Base-by-base conservation (phyloP, 257 asterid species). In the Scutellaria minor region DNA sequence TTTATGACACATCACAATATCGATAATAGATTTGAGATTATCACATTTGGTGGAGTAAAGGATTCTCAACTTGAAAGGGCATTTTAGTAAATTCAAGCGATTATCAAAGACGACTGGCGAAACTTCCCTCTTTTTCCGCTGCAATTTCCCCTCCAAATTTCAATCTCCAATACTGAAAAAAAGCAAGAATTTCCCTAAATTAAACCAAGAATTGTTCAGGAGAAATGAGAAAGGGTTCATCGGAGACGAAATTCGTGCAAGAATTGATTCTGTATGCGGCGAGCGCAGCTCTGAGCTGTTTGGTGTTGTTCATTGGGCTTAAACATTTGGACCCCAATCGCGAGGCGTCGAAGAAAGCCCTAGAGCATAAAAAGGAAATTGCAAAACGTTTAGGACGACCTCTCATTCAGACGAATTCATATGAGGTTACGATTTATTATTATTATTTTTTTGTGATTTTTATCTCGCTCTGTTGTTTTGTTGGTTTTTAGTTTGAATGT, bases 331-430 rank as follows among this genome's bases (percentile, higher is more conserved):
- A 92, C 92, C 97, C 97, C 50, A 90, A 92, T 71, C 95, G 96
- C 15, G 97, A 91, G 14, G 80, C 95, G 1, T 72, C 93, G 46
- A 87, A 87, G 77, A 95, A 92, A 79, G 92, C 96, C 24, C 79
- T 82, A n/a, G 89, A 95, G 53, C 89, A 89, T 35, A 95, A 92
- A 78, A 92, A 88, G 88, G 96, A 95, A 77, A 85, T 95, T 40
- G 90, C 96, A 1, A 88, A 86, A 80, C 99, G 99, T 41, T 84
- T 95, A 42, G 98, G 98, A 6, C 84, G 99, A 6, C 97, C 99
- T 8, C 75, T 89, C n/a, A 67, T 95, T 56, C 84, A 88, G 0
- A 91, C 98, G 54, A 91, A 89, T 76, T 48, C 89, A 2, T 94
- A 94, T 11, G 99, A 94, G 99, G 99, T 94, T 63, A 5, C 62